Conservation (phyloP, 306 rosid genomes). For the Delonix regia region DNA sequence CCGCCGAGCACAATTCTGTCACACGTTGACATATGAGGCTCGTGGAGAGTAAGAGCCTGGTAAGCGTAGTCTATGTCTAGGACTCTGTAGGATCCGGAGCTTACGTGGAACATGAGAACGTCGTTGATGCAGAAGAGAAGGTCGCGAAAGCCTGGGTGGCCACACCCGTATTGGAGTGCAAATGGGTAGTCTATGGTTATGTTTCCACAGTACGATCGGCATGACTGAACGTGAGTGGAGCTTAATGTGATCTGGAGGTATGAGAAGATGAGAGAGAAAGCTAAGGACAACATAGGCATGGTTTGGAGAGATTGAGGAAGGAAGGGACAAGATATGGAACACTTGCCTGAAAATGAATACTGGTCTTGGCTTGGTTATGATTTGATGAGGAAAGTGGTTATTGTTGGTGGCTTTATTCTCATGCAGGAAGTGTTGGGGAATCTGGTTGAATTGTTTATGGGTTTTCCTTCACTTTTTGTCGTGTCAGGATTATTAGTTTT, state of each 20-base stretch:
- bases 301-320: conserved; percentile 13
- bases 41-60: conserved; percentile 78
- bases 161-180: conserved; percentile 75
- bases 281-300: conserved; percentile 46
- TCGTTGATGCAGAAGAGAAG: conserved; percentile 88
- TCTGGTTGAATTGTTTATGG: conserved; percentile 62
- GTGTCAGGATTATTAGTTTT: conserved; percentile 31
- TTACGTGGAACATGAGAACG: conserved; percentile 87
- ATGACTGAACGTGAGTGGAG: conserved; percentile 40
- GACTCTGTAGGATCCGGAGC: conserved; percentile 91
- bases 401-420: conserved; percentile 53
- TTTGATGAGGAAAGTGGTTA: background rate
- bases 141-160: conserved; percentile 93
- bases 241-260: conserved; percentile 28
- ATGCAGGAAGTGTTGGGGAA: conserved; percentile 56
- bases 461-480: conserved; percentile 49
- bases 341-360: conserved; percentile 22
- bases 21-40: conserved; percentile 95
- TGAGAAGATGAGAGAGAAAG: conserved; percentile 38
- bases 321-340: conserved; percentile 3
- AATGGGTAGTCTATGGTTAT: conserved; percentile 91
- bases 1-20: conserved; percentile 66
- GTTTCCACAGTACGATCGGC: conserved; percentile 92
- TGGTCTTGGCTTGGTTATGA: conserved; percentile 50
- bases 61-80: conserved; percentile 89